Evolutionary conservation across 306 rosid genomes (phyloP).

Genomic region (Carpinus fangiana): DNA sequence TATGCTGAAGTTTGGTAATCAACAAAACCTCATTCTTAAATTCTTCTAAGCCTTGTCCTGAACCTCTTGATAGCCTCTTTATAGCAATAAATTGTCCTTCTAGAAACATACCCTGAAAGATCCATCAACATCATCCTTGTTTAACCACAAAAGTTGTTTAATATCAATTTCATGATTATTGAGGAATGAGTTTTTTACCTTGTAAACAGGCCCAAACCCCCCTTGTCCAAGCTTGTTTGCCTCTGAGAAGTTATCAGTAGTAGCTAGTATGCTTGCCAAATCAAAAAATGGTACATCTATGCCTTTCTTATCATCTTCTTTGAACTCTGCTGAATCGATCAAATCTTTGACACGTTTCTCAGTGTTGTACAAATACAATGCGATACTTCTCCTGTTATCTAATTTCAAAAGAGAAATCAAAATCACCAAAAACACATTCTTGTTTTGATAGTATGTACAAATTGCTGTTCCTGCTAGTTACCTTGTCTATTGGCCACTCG

Average conservation of each 20-base stretch:
- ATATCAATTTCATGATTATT: background rate
- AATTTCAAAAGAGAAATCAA: background rate
- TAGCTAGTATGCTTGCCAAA: slow-evolving; percentile 12
- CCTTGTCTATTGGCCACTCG: slow-evolving; percentile 8
- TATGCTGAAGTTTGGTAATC: slow-evolving; percentile 28
- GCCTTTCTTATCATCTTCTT: slow-evolving; percentile 17
- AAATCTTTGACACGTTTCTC: slow-evolving; percentile 4
- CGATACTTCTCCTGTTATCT: background rate
- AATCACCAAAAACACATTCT: background rate
- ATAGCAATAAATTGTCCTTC: slow-evolving; percentile 19
- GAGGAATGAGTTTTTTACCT: background rate
- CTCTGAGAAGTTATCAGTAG: background rate
- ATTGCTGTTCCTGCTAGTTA: background rate
- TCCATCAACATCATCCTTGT: background rate
- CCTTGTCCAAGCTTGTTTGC: background rate
- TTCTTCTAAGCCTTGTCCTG: slow-evolving; percentile 23
- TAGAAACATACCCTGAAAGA: slow-evolving; percentile 21
- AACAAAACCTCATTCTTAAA: slow-evolving; percentile 22
- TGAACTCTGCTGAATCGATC: slow-evolving; percentile 4
- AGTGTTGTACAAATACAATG: background rate
- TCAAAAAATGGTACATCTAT: slow-evolving; percentile 21
- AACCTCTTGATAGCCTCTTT: slow-evolving; percentile 15
- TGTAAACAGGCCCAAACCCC: background rate
- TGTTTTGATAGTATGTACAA: background rate
- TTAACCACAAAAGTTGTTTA: background rate